Base-by-base conservation (phyloP, 371 early-diverging fungal genomes). In the Mucor circinelloides region DNA sequence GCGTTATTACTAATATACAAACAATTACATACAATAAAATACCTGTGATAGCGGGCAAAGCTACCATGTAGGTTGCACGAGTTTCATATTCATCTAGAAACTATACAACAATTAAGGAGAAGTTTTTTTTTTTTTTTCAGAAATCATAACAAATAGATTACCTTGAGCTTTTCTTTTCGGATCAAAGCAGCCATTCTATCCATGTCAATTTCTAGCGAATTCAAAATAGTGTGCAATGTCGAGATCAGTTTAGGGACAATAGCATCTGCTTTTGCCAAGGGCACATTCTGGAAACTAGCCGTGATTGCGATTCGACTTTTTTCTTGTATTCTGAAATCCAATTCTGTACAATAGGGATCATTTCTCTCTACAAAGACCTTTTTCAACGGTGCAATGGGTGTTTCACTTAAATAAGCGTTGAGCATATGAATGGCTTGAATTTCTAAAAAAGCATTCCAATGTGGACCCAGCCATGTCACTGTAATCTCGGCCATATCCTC, bases 361-460 rank as follows among this genome's bases (percentile, higher is more conserved):
- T 80, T 79, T 28, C 75, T 76, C 64, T 87, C 87, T 17, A 85
- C 85, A 78, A 87, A 83, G 60, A 80, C 72, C 48, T 74, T 80
- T 57, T 75, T 77, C 44, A 87, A 58, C n/a, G 82, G 66, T 2
- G 87, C 69, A n/a, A 84, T 76, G 44, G 87, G 79, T 15, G 86
- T 85, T 68, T 87, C 86, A 6, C 83, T 75, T 15, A 87, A 66
- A 64, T 87, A 86, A 0, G 69, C 70, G 56, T 78, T 73, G 15
- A 80, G 34, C 28, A 79, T 71, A n/a, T 73, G 74, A 56, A 81
- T 64, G 28, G 76, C 75, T 67, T 77, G 76, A 59, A 71, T 70
- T 7, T 70, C 62, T 19, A 81, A 44, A 27, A 79, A 74, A 17
- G 75, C 83, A 34, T 78, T 75, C 70, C 86, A 68, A 15, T 70